Conservation (phyloP, 345 rosid genomes). For the Populus alba region DNA sequence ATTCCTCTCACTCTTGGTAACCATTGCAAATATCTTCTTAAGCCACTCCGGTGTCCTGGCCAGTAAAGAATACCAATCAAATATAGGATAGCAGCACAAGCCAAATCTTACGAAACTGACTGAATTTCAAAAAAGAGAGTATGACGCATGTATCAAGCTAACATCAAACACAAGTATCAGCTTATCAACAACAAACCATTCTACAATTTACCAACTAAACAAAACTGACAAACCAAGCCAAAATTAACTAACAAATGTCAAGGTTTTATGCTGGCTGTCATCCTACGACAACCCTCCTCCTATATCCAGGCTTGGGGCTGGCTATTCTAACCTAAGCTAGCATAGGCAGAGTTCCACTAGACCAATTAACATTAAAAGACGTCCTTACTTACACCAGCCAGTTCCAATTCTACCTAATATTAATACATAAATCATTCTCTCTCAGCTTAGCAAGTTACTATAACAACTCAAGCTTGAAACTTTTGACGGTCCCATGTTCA, state of each 20-base stretch:
- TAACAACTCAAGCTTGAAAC: not conserved
- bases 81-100: not conserved
- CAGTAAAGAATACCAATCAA: constrained; percentile 15
- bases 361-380: not conserved
- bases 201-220: too few relatives aligned
- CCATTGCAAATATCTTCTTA: constrained; percentile 71
- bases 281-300: not conserved
- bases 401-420: not conserved
- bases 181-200: not conserved
- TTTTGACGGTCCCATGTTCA: not conserved
- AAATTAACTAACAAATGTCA: not conserved
- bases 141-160: not conserved
- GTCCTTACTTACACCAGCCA: not conserved
- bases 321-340: not conserved
- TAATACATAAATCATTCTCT: not conserved
- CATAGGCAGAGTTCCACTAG: not conserved
- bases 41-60: constrained; percentile 88
- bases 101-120: not conserved
- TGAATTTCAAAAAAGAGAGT: not conserved
- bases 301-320: not conserved
- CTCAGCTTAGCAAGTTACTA: not conserved
- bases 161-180: not conserved
- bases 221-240: not conserved
- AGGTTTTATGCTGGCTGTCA: not conserved
- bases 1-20: constrained; percentile 80